These are phyloP conservation scores for Lasiosphaeria ovina DNA, from an alignment of 495 filamentous ascomycete species.

Conservation along the genomic window DNA sequence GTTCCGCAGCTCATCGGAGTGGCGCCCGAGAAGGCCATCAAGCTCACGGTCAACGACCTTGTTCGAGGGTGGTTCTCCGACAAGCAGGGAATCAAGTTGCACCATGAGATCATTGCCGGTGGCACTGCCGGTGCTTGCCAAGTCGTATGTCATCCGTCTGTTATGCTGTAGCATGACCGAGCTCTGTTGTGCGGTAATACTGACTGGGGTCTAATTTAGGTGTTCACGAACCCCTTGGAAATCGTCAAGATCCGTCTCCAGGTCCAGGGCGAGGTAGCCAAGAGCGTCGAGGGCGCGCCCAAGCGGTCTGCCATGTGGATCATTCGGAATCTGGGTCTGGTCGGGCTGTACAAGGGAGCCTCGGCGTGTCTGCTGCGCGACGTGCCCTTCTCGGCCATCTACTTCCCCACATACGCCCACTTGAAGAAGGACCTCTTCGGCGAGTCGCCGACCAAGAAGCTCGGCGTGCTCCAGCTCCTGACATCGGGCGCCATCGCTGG, in stretches of 20 bases:
- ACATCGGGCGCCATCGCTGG: conserved; percentile 95
- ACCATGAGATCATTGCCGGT: conserved; percentile 80
- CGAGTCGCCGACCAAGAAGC: conserved; percentile 82
- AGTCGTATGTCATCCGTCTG: conserved; percentile 65
- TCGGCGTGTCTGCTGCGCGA: conserved; percentile 92
- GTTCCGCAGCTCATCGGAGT: conserved; percentile 94
- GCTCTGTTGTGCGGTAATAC: conserved; percentile 3
- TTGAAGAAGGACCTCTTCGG: conserved; percentile 92
- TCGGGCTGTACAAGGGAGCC: conserved; percentile 97
- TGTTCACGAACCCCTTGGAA: conserved; percentile 96
- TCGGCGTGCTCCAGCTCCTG: conserved; percentile 88
- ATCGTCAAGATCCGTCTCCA: conserved; percentile 99
- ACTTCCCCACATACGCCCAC: conserved; percentile 96
- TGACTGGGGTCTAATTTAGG: conserved; percentile 45
- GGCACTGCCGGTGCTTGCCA: conserved; percentile 90
- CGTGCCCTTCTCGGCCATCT: conserved; percentile 96
- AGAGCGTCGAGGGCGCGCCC: conserved; percentile 77
- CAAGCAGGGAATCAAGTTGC: conserved; percentile 70
- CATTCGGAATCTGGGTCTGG: conserved; percentile 88
- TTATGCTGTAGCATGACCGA: neutral
- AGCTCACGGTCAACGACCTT: conserved; percentile 95
- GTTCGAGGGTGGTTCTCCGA: conserved; percentile 76
- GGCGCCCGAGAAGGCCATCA: conserved; percentile 97
- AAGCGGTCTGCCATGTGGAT: conserved; percentile 97
- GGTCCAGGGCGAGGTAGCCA: conserved; percentile 93